Evolutionary conservation across 2,329 filamentous ascomycete genomes (phyloP).

Genomic region (Aspergillus japonicus): DNA sequence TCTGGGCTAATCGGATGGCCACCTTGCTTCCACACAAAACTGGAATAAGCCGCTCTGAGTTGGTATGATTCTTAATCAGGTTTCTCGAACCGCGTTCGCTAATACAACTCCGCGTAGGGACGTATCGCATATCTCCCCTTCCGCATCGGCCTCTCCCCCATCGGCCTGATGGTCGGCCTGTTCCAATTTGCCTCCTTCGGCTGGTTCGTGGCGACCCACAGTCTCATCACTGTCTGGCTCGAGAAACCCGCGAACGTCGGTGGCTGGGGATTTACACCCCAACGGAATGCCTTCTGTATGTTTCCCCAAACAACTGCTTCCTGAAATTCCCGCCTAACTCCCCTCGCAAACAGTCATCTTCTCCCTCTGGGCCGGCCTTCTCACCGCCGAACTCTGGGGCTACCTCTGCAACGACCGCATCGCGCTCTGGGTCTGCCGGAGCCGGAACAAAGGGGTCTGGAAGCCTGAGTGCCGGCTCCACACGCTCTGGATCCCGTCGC

Average conservation of each 20-base stretch:
- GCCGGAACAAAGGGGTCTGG: not conserved
- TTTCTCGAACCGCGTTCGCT: no score
- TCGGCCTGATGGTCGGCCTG: not conserved
- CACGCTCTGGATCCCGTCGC: not conserved
- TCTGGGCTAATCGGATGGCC: not conserved
- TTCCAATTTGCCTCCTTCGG: not conserved
- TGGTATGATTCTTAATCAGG: not conserved
- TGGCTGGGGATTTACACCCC: not conserved
- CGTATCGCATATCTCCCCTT: not conserved
- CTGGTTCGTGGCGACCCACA: constrained; percentile 1
- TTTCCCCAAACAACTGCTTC: no score
- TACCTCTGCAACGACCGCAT: constrained; percentile 3
- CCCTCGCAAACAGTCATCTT: not conserved
- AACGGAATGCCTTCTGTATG: not conserved
- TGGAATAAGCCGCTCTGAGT: not conserved
- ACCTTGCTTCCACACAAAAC: not conserved
- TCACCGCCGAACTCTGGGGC: not conserved
- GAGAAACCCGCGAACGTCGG: not conserved
- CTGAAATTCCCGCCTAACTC: no score
- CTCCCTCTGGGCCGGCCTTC: not conserved
- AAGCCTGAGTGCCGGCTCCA: constrained; percentile 1
- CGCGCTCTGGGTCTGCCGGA: not conserved
- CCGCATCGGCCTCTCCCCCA: not conserved
- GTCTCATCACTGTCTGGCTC: not conserved
- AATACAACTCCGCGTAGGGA: not conserved